Base-by-base conservation (phyloP, 129 eudicot species). In the Calendula officinalis region DNA sequence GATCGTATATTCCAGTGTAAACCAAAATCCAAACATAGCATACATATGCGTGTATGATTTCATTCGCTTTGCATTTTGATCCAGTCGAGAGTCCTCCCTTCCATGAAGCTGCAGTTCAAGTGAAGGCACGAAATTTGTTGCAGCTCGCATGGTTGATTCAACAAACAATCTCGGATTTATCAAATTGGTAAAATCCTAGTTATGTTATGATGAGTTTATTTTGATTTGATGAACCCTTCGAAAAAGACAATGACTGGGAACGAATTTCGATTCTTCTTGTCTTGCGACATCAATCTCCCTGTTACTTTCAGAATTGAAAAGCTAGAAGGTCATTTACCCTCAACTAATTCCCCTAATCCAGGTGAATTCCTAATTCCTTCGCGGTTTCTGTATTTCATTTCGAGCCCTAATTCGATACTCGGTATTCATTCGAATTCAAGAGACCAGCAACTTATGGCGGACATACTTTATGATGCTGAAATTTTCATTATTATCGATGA, bases 231-330 rank as follows among this genome's bases (percentile, higher is more conserved):
- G 64, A 51, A 33, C 47, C 77, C 38, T 49, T 33, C 60, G 46
- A 62, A 38, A 12, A 64, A 30, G 48, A 36, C 6, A 16, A 86
- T 94, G 99, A 76, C 81, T 37, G 85, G 89, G 54, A 83, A 80
- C 84, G 97, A 94, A 71, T 94, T 85, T 57, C 78, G 97, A 16
- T 88, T 88, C 90, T 88, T 94, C 80, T 69, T 94, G 68, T 89
- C 99, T 0, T 94, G 97, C 72, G 99, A 94, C 70, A 88, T 94
- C 64, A 94, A 94, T 75, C 92, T 85, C 35, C 97, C 97, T 1
- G 84, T 94, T 40, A 94, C 99, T 56, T 88, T 88, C 76, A 81
- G 94, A 75, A 81, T 94, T 66, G 97, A 94, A 54, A 72, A 81
- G 52, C 71, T 94, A 70, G 88, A 94, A 73, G 99, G 99, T 0